phyloP scores from a whole-genome alignment of 768 basidiomycete species.

The Calocera viscosa region DNA sequence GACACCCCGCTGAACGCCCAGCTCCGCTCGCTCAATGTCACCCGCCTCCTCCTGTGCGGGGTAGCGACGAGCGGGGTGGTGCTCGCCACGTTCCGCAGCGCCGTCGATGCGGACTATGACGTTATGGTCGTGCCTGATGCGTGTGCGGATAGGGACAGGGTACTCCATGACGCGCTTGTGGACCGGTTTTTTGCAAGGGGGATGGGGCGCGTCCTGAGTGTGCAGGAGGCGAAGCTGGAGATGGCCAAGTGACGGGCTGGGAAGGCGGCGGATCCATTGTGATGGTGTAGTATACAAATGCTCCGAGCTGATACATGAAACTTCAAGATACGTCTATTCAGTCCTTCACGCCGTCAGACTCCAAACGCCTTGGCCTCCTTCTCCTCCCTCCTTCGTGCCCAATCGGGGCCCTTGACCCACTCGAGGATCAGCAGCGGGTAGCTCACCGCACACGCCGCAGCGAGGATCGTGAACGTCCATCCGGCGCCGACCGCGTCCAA shows the following conservation, averaged over 20 bases:
- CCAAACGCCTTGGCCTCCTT: slow-evolving; percentile 2
- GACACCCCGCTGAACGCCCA: not conserved
- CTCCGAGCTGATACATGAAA: not conserved
- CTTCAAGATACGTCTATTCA: not conserved
- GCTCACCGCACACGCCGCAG: not conserved
- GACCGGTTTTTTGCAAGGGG: not conserved
- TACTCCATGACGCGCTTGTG: not conserved
- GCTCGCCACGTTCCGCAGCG: not conserved
- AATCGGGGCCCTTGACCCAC: not conserved
- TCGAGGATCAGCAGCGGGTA: not conserved
- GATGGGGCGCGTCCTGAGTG: not conserved
- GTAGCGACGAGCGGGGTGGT: not conserved
- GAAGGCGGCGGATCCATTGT: not conserved
- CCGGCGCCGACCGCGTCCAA: not conserved
- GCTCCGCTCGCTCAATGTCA: not conserved
- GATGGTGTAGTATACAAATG: not conserved
- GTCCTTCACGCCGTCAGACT: not conserved
- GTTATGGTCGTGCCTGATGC: not conserved
- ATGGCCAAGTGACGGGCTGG: not conserved
- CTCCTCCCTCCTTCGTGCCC: slow-evolving; percentile 3
- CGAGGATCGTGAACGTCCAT: slow-evolving; percentile 1
- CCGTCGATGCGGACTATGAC: not conserved
- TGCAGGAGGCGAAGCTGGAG: not conserved
- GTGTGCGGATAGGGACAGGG: not conserved
- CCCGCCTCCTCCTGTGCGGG: not conserved